Evolutionary conservation across 2,329 filamentous ascomycete species (phyloP).

Genomic region (Tolypocladium endophyticum): DNA sequence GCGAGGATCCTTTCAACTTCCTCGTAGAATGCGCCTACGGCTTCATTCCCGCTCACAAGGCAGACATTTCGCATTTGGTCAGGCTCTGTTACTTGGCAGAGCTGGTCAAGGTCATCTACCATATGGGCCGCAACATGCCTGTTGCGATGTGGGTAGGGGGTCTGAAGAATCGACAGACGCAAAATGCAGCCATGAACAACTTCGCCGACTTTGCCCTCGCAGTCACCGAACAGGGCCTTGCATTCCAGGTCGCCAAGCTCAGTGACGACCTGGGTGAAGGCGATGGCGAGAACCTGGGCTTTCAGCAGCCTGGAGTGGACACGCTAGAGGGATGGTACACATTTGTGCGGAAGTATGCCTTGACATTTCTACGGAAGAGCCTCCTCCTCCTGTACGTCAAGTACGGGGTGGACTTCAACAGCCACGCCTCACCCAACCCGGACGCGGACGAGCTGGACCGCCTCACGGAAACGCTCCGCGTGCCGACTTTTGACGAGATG

Average conservation of each 20-base stretch:
- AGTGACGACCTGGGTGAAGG: conserved; percentile 13
- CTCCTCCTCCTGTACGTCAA: conserved; percentile 77
- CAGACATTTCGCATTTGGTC: conserved; percentile 70
- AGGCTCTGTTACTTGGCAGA: conserved; percentile 85
- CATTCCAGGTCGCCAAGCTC: conserved; percentile 23
- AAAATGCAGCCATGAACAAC: conserved; percentile 38
- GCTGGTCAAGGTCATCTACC: conserved; percentile 68
- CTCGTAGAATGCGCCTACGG: conserved; percentile 69
- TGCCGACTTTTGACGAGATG: conserved; percentile 73
- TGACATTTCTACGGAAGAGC: conserved; percentile 82
- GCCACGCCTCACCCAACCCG: conserved; percentile 49
- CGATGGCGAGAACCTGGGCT: conserved; percentile 32
- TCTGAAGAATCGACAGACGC: conserved; percentile 29
- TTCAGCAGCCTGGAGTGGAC: conserved; percentile 44
- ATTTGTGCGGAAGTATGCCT: conserved; percentile 69
- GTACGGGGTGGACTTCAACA: conserved; percentile 79
- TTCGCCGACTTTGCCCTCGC: conserved; percentile 45
- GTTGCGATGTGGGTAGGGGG: conserved; percentile 36
- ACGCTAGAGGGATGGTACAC: conserved; percentile 43
- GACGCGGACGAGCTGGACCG: conserved; percentile 73
- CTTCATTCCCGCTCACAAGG: conserved; percentile 53
- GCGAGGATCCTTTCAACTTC: conserved; percentile 67
- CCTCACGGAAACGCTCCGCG: conserved; percentile 61
- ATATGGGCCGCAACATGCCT: conserved; percentile 45
- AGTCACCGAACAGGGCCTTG: conserved; percentile 34